Evolutionary conservation across 257 asterid species (phyloP).

Genomic region (Sherardia arvensis): DNA sequence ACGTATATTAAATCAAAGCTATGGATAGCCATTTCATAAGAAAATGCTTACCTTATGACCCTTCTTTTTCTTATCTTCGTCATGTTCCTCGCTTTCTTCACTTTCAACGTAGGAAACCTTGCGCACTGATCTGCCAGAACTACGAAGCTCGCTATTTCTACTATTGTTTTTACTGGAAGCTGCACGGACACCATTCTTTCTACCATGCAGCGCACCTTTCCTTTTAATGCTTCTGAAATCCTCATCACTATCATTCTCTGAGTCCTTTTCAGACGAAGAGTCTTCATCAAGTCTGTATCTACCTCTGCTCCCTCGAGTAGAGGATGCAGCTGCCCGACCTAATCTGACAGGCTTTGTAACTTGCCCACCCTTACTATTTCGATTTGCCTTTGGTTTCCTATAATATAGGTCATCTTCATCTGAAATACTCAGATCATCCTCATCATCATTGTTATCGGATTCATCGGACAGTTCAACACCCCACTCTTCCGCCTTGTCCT

Average conservation of each 20-base stretch:
- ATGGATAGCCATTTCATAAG: background rate
- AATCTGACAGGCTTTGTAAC: conserved; percentile 52
- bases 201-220: conserved; percentile 44
- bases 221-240: conserved; percentile 45
- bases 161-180: conserved; percentile 29
- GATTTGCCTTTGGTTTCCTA: conserved; percentile 50
- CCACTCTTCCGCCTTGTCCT: conserved; percentile 87
- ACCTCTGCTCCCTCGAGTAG: conserved; percentile 55
- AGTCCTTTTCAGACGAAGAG: conserved; percentile 65
- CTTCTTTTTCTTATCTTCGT: conserved; percentile 56
- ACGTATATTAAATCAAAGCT: background rate
- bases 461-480: conserved; percentile 90
- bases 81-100: conserved; percentile 88
- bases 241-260: conserved; percentile 62
- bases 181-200: conserved; percentile 51
- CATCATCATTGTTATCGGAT: conserved; percentile 41
- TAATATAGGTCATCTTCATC: conserved; percentile 58
- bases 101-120: conserved; percentile 96
- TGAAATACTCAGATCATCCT: conserved; percentile 59
- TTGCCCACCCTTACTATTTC: conserved; percentile 44
- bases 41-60: conserved; percentile 55
- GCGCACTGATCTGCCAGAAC: conserved; percentile 83
- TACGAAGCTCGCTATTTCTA: conserved; percentile 57
- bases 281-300: conserved; percentile 60
- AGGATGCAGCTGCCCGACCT: conserved; percentile 30